Percentiles rank a stretch among this genome's conserved stretches.
These are phyloP conservation scores for Nymphaea colorata DNA, from an alignment of 164 flowering plant species.

Conservation along the genomic window DNA sequence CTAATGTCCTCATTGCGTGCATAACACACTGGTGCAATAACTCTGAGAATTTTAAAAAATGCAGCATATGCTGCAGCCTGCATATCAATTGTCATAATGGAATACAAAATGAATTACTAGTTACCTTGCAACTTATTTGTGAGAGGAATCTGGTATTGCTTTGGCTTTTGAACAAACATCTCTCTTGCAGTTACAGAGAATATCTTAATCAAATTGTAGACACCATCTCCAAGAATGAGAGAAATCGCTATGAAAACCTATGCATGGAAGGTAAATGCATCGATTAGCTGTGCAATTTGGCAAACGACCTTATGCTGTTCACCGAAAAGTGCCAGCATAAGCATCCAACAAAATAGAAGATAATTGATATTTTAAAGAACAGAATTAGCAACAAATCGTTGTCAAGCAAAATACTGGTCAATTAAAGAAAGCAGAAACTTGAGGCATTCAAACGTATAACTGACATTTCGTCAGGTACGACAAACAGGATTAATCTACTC, in stretches of 20 bases:
- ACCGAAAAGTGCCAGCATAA: too few relatives aligned
- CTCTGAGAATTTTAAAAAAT: too few relatives aligned
- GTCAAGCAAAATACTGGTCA: too few relatives aligned
- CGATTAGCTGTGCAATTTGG: not conserved
- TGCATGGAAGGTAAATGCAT: not conserved
- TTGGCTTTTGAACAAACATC: conserved; percentile 31
- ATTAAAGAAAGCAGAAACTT: too few relatives aligned
- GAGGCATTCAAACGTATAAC: too few relatives aligned
- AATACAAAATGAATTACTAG: not conserved
- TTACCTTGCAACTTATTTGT: conserved; percentile 39
- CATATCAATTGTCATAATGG: not conserved
- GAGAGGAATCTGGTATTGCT: conserved; percentile 40
- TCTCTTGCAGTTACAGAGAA: conserved; percentile 53
- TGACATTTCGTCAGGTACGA: too few relatives aligned
- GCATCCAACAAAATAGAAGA: not conserved
- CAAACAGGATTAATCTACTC: too few relatives aligned
- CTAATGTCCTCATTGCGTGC: too few relatives aligned
- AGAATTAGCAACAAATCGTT: too few relatives aligned
- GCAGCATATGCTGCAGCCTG: too few relatives aligned
- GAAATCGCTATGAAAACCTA: conserved; percentile 90
- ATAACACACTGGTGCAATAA: too few relatives aligned
- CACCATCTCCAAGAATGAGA: conserved; percentile 90
- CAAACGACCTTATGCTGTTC: not conserved
- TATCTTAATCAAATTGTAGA: conserved; percentile 91
- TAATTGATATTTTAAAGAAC: too few relatives aligned